Evolutionary conservation across 768 basidiomycete genomes (phyloP).

Genomic region (Suillus spraguei): DNA sequence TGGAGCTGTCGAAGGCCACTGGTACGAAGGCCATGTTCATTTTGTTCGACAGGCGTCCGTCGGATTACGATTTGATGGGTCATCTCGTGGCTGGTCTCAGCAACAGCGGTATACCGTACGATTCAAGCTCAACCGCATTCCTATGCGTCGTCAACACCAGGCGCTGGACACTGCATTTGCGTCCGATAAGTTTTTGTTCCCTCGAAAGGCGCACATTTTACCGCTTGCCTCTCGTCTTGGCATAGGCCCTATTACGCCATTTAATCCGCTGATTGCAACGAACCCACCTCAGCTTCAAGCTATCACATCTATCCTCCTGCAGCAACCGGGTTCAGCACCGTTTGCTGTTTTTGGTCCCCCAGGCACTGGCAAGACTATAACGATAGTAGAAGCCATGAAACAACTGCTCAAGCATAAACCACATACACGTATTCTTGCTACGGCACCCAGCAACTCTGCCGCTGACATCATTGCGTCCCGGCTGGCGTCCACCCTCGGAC

Average conservation of each 20-base stretch:
- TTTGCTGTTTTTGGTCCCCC: conserved; percentile 68
- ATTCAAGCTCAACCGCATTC: conserved; percentile 57
- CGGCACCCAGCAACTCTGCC: conserved; percentile 70
- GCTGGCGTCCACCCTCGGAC: conserved; percentile 36
- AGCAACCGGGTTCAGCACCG: conserved; percentile 48
- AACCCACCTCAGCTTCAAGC: conserved; percentile 54
- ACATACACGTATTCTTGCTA: conserved; percentile 54
- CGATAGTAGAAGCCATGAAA: conserved; percentile 61
- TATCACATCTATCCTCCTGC: conserved; percentile 47
- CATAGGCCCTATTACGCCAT: conserved; percentile 23
- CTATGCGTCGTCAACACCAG: conserved; percentile 58
- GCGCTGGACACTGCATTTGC: conserved; percentile 44
- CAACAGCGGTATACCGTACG: conserved; percentile 48
- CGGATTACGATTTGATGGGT: conserved; percentile 47
- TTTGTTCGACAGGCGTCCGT: conserved; percentile 43
- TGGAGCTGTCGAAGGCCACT: conserved; percentile 21
- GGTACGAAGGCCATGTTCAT: conserved; percentile 50
- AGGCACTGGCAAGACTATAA: conserved; percentile 72
- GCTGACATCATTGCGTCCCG: conserved; percentile 59
- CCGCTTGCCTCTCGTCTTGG: not conserved
- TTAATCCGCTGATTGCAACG: conserved; percentile 45
- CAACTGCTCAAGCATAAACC: conserved; percentile 51
- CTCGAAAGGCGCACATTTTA: conserved; percentile 23
- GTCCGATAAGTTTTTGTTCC: conserved; percentile 50
- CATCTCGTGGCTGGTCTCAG: conserved; percentile 35